Percentiles rank a stretch among this genome's conserved stretches.
These are phyloP conservation scores for Lophiotrema nucula DNA, from an alignment of 495 filamentous ascomycete genomes.

Conservation along the genomic window DNA sequence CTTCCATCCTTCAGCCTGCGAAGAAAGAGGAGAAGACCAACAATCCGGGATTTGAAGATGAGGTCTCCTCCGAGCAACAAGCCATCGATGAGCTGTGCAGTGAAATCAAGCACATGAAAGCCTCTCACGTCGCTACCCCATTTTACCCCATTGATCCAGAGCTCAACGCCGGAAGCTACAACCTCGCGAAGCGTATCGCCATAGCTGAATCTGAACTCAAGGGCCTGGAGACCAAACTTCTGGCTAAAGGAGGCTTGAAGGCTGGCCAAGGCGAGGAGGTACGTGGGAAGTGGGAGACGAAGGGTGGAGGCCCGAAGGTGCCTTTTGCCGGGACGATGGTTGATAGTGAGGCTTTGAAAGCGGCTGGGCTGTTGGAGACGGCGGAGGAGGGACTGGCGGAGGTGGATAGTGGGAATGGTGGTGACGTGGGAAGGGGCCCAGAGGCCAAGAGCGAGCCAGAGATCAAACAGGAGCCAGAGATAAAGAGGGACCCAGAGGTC, in stretches of 20 bases:
- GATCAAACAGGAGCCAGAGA: too few species aligned
- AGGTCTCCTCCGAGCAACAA: background rate
- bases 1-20: background rate
- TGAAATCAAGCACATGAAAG: conserved; percentile 17
- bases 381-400: conserved; percentile 7
- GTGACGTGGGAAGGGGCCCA: background rate
- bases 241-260: conserved; percentile 4
- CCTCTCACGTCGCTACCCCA: conserved; percentile 3
- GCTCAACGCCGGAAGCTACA: background rate
- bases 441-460: too few species aligned
- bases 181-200: conserved; percentile 14
- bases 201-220: background rate
- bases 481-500: too few species aligned
- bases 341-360: conserved; percentile 17
- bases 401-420: background rate
- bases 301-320: conserved; percentile 13
- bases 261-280: conserved; percentile 5
- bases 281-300: background rate
- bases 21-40: background rate
- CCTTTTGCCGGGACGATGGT: conserved; percentile 23
- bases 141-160: background rate
- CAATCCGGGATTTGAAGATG: too few species aligned
- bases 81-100: background rate
- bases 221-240: conserved; percentile 5
- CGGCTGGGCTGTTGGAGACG: conserved; percentile 12